Percentiles rank a stretch among this genome's conserved stretches.
Evolutionary conservation across 2,329 filamentous ascomycete species (phyloP).

Genomic region (Aotearoamyces nothofagi): DNA sequence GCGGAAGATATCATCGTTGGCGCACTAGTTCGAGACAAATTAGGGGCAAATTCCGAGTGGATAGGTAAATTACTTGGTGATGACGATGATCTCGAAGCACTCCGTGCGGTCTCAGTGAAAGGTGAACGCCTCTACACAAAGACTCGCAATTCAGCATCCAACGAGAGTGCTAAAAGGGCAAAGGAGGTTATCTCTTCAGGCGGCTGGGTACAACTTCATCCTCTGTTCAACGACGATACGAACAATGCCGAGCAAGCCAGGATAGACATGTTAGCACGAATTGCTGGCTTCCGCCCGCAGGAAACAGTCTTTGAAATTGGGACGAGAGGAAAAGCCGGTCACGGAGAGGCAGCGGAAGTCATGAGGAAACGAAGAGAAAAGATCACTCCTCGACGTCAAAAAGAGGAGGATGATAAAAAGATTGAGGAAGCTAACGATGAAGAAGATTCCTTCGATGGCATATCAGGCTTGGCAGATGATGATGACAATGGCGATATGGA

Average conservation of each 20-base stretch:
- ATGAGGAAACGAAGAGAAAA: constrained; percentile 59
- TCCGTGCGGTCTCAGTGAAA: constrained; percentile 64
- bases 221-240: constrained; percentile 61
- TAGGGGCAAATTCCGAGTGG: constrained; percentile 71
- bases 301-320: constrained; percentile 97
- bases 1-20: constrained; percentile 77
- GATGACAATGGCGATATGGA: constrained; percentile 24
- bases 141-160: constrained; percentile 79
- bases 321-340: constrained; percentile 47
- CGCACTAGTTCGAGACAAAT: constrained; percentile 51
- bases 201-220: constrained; percentile 60
- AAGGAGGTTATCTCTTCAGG: constrained; percentile 60
- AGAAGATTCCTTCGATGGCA: constrained; percentile 12
- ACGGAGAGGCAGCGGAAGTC: constrained; percentile 53
- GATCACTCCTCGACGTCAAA: constrained; percentile 40
- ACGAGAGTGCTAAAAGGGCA: constrained; percentile 76
- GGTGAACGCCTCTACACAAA: constrained; percentile 87
- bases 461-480: constrained; percentile 5
- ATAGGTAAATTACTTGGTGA: constrained; percentile 65
- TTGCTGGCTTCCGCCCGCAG: constrained; percentile 75
- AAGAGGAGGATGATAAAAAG: constrained; percentile 25
- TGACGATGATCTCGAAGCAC: constrained; percentile 53
- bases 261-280: constrained; percentile 73
- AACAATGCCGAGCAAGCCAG: constrained; percentile 54
- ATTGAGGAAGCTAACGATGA: constrained; percentile 20